phyloP scores from a whole-genome alignment of 352 stramenopile species.

The Blastocystis sp. region DNA sequence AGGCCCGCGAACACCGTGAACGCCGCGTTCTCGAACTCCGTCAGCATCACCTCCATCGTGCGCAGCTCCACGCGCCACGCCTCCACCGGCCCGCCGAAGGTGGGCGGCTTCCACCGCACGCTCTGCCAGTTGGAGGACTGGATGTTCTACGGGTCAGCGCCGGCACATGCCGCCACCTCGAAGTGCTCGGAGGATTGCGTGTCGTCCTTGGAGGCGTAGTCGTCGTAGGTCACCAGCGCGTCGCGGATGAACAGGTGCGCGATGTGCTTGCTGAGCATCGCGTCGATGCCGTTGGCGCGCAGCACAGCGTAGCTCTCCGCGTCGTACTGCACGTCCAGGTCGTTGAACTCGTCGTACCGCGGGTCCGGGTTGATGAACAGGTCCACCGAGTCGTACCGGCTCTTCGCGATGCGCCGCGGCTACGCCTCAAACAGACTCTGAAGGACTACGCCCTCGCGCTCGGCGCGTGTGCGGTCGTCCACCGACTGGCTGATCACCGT shows the following conservation, averaged over 20 bases:
- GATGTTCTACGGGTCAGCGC: constrained; percentile 84
- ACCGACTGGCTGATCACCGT: constrained; percentile 93
- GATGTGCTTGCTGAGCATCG: constrained; percentile 90
- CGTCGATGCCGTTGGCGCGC: constrained; percentile 86
- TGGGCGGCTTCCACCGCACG: constrained; percentile 98
- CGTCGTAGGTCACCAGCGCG: constrained; percentile 89
- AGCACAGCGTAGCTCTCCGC: constrained; percentile 86
- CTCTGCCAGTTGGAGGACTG: constrained; percentile 99
- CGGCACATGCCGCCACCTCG: constrained; percentile 2
- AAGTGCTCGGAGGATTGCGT: constrained; percentile 76
- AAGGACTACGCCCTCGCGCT: constrained; percentile 72
- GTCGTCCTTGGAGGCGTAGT: constrained; percentile 83
- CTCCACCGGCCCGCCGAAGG: constrained; percentile 74
- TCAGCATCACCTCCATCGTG: constrained; percentile 99
- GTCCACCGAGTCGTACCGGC: constrained; percentile 82
- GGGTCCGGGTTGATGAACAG: constrained; percentile 70
- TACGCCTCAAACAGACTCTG: neutral
- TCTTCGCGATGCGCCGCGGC: constrained; percentile 84
- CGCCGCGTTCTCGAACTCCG: constrained; percentile 98
- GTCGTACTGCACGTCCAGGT: constrained; percentile 91
- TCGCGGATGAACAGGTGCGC: constrained; percentile 97
- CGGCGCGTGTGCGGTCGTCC: constrained; percentile 85
- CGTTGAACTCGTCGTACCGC: constrained; percentile 77
- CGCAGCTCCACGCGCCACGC: constrained; percentile 87
- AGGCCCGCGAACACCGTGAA: constrained; percentile 97